Conservation (phyloP, 78 protist species). For the Dictyostelium intermedium region DNA sequence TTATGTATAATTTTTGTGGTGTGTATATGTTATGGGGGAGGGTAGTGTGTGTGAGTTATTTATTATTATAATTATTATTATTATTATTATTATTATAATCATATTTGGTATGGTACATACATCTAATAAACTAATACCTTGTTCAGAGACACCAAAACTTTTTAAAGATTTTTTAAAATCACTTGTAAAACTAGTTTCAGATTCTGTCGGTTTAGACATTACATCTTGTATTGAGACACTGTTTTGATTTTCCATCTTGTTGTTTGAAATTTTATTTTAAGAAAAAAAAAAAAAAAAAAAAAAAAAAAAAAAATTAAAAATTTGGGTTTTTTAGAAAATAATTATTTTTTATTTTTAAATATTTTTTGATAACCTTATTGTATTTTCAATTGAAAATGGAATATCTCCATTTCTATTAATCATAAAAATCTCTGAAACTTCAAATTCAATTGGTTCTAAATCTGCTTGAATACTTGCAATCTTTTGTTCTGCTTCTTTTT, state of each 20-base stretch:
- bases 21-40: too few species aligned
- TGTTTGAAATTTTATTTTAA: too few species aligned
- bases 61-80: neutral
- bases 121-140: neutral
- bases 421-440: constrained; percentile 30
- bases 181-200: neutral
- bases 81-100: too few species aligned
- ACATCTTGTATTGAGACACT: neutral
- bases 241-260: neutral
- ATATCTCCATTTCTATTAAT: constrained; percentile 60
- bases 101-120: neutral
- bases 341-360: too few species aligned
- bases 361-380: neutral
- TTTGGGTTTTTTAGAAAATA: too few species aligned
- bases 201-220: neutral
- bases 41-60: neutral
- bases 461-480: neutral
- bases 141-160: constrained; percentile 1
- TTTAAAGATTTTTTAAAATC: neutral
- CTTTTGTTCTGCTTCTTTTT: constrained; percentile 1
- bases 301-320: too few species aligned
- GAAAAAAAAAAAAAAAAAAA: too few species aligned
- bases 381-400: constrained; percentile 33
- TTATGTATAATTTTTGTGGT: too few species aligned
- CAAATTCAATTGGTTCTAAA: constrained; percentile 47